Base-by-base conservation (phyloP, 2,329 filamentous ascomycete genomes). In the Cryphonectria nitschkei region DNA sequence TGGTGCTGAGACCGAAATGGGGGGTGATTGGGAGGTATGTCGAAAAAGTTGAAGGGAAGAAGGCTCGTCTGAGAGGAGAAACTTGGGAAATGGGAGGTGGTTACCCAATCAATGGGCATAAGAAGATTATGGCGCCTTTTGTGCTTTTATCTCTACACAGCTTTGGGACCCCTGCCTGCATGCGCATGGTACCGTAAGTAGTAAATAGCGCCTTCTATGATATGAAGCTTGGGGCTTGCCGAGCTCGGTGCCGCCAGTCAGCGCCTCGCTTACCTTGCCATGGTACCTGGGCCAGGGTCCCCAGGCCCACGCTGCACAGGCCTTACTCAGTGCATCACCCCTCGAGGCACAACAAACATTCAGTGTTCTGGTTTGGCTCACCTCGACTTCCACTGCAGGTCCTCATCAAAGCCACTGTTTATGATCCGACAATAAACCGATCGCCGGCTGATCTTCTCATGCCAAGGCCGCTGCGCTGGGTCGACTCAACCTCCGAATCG, bases 41-140 rank as follows among this genome's bases (percentile, higher is more conserved):
- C 43, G 41, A 19, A 43, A 14, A 13, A 32, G 13, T 19, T 52
- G 50, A 26, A 32, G 19, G 43, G 29, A 3, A 29, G 2, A 19
- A 34, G 46, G 22, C 7, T 50, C 26, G 19, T 26, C 39, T 46
- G 60, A 41, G 60, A 14, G 22, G 58, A 41, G 22, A n/a, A n/a
- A 26, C 60, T n/a, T n/a, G 37, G 60, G 34, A 63, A n/a, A n/a
- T 26, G 16, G 5, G 34, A 26, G 39, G 19, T 26, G 37, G 34
- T n/a, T n/a, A 46, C 61, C 61, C 22, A 58, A 32, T 64, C 37
- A 64, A 64, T 41, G 34, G 19, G 60, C 60, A 62, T 26, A 19
- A 46, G 22, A 43, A 43, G 61, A 58, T 58, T 32, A 19, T 19
- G 54, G 26, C 26, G 37, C 61, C 16, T 64, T 64, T 64, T 29